Evolutionary conservation across 2,329 filamentous ascomycete species (phyloP).

Genomic region (Trichothecium roseum): DNA sequence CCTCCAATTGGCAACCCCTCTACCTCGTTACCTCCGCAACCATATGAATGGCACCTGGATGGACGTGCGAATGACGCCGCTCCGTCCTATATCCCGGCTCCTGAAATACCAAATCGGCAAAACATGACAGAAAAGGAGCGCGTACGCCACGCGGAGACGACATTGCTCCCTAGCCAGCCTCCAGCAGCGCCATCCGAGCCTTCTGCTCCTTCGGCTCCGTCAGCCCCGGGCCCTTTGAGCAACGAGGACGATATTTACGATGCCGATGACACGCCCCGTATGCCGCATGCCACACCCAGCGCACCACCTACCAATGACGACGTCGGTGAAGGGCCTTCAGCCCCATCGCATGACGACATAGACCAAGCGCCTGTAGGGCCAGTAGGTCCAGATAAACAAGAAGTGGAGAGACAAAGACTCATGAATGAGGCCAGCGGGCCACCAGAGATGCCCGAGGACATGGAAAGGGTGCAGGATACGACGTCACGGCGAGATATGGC

Average conservation of each 20-base stretch:
- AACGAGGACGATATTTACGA: slow-evolving; percentile 42
- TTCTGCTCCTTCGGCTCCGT: neutral
- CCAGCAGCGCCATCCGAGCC: slow-evolving; percentile 12
- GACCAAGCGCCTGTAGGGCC: slow-evolving; percentile 12
- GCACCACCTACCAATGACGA: slow-evolving; percentile 8
- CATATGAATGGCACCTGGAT: slow-evolving; percentile 5
- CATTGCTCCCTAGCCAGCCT: slow-evolving; percentile 72
- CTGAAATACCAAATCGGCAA: slow-evolving; percentile 49
- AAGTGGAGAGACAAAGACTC: slow-evolving; percentile 58
- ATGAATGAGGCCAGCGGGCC: slow-evolving; percentile 55
- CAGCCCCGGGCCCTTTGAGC: neutral
- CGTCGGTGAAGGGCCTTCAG: slow-evolving; percentile 26
- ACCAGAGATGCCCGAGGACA: slow-evolving; percentile 44
- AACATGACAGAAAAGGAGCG: slow-evolving; percentile 73
- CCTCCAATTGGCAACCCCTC: slow-evolving; percentile 1
- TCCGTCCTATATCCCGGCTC: slow-evolving; percentile 46
- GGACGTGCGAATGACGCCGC: slow-evolving; percentile 12
- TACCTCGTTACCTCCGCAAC: slow-evolving; percentile 2
- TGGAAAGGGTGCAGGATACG: slow-evolving; percentile 23
- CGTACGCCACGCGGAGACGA: slow-evolving; percentile 64
- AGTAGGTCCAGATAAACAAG: slow-evolving; percentile 62
- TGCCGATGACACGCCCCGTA: slow-evolving; percentile 26
- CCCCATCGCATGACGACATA: slow-evolving; percentile 36
- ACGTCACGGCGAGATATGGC: slow-evolving; percentile 18
- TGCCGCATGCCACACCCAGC: slow-evolving; percentile 6